Percentiles rank a stretch among this genome's conserved stretches.
phyloP scores from a whole-genome alignment of 176 grass and related monocot genomes.

The Typha latifolia region DNA sequence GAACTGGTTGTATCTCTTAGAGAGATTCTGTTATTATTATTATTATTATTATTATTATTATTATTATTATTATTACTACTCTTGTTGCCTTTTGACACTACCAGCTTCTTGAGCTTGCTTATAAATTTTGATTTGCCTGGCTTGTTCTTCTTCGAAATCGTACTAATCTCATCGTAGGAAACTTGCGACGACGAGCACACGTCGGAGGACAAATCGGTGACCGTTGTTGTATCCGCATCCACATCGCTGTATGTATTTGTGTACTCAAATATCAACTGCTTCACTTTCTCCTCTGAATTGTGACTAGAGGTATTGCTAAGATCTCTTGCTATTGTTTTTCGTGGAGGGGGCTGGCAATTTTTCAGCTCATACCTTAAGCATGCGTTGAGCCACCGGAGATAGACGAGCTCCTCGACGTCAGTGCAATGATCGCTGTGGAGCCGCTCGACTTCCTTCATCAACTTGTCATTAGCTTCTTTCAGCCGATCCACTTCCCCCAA shows the following conservation, averaged over 20 bases:
- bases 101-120: conserved; percentile 62
- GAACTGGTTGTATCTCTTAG: background rate
- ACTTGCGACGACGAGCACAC: conserved; percentile 18
- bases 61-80: background rate
- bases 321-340: conserved; percentile 29
- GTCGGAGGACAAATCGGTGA: conserved; percentile 2
- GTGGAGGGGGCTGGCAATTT: conserved; percentile 14
- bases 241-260: conserved; percentile 19
- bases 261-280: conserved; percentile 68
- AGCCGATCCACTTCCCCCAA: conserved; percentile 26
- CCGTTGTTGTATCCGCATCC: conserved; percentile 24
- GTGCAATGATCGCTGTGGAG: conserved; percentile 46
- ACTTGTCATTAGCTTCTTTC: conserved; percentile 42
- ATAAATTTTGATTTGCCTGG: conserved; percentile 47
- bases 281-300: conserved; percentile 58
- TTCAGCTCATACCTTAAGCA: conserved; percentile 73
- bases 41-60: no score
- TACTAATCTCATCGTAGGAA: conserved; percentile 26
- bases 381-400: conserved; percentile 88
- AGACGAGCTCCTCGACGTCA: conserved; percentile 72
- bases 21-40: background rate
- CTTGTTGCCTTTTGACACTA: conserved; percentile 11
- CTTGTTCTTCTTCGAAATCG: conserved; percentile 18
- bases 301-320: conserved; percentile 69
- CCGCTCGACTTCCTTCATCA: conserved; percentile 60